Percentiles rank a stretch among this genome's conserved stretches.
Evolutionary conservation across 495 filamentous ascomycete genomes (phyloP).

Genomic region (Neurospora tetrasperma): DNA sequence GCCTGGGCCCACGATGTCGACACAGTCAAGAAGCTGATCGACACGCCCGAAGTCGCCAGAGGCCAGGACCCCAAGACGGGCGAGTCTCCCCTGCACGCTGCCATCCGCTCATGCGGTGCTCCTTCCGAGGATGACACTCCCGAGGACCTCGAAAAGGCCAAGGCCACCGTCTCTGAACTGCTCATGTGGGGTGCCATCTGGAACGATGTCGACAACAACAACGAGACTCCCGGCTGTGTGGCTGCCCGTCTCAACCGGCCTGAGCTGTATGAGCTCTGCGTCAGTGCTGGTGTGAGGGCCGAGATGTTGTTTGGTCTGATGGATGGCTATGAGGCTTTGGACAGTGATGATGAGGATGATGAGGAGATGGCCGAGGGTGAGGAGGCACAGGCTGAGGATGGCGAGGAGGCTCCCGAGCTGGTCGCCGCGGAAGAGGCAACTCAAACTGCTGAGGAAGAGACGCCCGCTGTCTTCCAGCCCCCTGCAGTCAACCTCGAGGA

Average conservation of each 20-base stretch:
- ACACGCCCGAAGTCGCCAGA: constrained; percentile 52
- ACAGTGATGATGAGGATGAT: constrained; percentile 41
- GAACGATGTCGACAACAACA: constrained; percentile 81
- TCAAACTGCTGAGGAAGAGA: constrained; percentile 4
- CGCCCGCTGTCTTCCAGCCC: constrained; percentile 23
- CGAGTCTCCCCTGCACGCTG: constrained; percentile 79
- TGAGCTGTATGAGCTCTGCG: constrained; percentile 74
- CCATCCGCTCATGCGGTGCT: constrained; percentile 71
- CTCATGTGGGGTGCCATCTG: constrained; percentile 87
- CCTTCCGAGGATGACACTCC: constrained; percentile 25
- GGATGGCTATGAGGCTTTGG: constrained; percentile 67
- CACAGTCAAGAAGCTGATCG: constrained; percentile 63
- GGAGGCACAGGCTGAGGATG: constrained; percentile 31
- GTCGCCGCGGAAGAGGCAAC: constrained; percentile 14
- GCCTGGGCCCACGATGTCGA: constrained; percentile 73
- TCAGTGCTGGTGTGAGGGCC: constrained; percentile 85
- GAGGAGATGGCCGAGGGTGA: constrained; percentile 40
- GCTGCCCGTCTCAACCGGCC: constrained; percentile 58
- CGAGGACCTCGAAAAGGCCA: constrained; percentile 45
- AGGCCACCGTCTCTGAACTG: constrained; percentile 60
- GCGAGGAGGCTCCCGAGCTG: constrained; percentile 27
- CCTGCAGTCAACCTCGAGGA: constrained; percentile 22
- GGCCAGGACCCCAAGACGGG: constrained; percentile 78
- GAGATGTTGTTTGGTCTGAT: constrained; percentile 72
- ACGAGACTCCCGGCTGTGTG: constrained; percentile 88